Conservation (phyloP, 805 yeast species). For the Metschnikowia dekortorum region DNA sequence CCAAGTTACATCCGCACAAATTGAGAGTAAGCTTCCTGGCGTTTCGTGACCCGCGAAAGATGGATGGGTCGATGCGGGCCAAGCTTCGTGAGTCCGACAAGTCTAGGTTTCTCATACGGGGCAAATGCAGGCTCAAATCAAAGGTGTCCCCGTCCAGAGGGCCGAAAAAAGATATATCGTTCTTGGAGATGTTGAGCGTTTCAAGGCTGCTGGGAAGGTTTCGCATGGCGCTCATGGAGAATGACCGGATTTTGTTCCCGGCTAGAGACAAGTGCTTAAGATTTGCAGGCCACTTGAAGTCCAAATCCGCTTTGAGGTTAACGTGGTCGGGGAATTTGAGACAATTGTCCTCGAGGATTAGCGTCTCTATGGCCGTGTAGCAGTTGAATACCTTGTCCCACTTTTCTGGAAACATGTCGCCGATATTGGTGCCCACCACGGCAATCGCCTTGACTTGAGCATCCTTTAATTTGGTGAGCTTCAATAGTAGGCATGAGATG, state of each 20-base stretch:
- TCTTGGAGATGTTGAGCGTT: constrained; percentile 20
- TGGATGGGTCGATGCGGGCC: constrained; percentile 7
- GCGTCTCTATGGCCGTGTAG: constrained; percentile 18
- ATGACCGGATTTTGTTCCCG: constrained; percentile 19
- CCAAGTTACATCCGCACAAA: constrained; percentile 7
- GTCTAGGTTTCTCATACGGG: constrained; percentile 9
- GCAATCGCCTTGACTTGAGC: constrained; percentile 20
- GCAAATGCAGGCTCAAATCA: constrained; percentile 8
- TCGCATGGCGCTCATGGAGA: constrained; percentile 18
- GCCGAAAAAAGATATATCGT: constrained; percentile 14
- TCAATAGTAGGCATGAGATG: constrained; percentile 25
- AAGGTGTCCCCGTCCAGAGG: constrained; percentile 2
- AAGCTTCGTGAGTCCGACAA: constrained; percentile 9
- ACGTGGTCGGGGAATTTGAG: neutral
- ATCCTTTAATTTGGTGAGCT: constrained; percentile 16
- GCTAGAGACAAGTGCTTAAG: constrained; percentile 23
- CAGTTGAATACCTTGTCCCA: constrained; percentile 30
- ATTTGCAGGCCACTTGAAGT: constrained; percentile 23
- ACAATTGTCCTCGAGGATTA: constrained; percentile 25
- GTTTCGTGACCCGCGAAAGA: constrained; percentile 6
- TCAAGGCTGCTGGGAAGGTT: constrained; percentile 28
- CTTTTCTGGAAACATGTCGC: constrained; percentile 24
- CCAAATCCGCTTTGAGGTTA: neutral
- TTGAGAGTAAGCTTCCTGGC: constrained; percentile 1
- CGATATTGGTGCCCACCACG: constrained; percentile 32